These are phyloP conservation scores for Apiotrichum porosum DNA, from an alignment of 1,284 basidiomycete species.

Conservation along the genomic window DNA sequence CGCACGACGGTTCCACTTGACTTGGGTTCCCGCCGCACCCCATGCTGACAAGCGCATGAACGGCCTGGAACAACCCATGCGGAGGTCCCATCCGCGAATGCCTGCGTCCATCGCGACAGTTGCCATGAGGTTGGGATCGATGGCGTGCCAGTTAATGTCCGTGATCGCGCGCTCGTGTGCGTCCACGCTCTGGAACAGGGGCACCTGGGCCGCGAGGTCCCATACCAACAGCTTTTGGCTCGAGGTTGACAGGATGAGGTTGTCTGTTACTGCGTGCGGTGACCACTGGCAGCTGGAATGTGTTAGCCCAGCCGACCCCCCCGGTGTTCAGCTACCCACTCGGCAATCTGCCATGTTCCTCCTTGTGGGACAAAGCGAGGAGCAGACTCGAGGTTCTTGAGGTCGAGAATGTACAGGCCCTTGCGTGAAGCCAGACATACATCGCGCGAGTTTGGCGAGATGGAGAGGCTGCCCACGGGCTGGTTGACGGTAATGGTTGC, in stretches of 20 bases:
- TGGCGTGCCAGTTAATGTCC: constrained; percentile 92
- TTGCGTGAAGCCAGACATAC: constrained; percentile 62
- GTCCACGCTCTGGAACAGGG: constrained; percentile 73
- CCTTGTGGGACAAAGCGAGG: constrained; percentile 93
- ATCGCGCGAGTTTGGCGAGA: constrained; percentile 49
- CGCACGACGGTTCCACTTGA: constrained; percentile 89
- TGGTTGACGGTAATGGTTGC: constrained; percentile 47
- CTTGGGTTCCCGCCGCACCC: constrained; percentile 62
- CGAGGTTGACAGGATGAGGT: constrained; percentile 92
- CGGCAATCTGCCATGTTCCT: constrained; percentile 94
- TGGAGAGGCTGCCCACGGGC: constrained; percentile 50
- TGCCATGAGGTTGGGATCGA: constrained; percentile 62
- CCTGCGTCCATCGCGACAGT: constrained; percentile 52
- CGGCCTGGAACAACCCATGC: constrained; percentile 37
- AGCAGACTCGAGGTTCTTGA: constrained; percentile 77
- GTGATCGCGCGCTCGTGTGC: constrained; percentile 89
- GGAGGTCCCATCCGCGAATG: constrained; percentile 70
- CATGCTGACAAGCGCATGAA: constrained; percentile 49
- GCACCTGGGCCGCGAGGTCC: constrained; percentile 67
- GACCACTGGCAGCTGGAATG: constrained; percentile 75
- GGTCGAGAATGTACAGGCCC: constrained; percentile 93
- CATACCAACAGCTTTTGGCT: constrained; percentile 94
- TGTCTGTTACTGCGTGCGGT: constrained; percentile 73
- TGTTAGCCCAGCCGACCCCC: background rate
- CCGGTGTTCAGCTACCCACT: constrained; percentile 30